Percentiles rank a stretch among this genome's conserved stretches.
Evolutionary conservation across 2,329 filamentous ascomycete species (phyloP).

Genomic region (Fusarium irregulare): DNA sequence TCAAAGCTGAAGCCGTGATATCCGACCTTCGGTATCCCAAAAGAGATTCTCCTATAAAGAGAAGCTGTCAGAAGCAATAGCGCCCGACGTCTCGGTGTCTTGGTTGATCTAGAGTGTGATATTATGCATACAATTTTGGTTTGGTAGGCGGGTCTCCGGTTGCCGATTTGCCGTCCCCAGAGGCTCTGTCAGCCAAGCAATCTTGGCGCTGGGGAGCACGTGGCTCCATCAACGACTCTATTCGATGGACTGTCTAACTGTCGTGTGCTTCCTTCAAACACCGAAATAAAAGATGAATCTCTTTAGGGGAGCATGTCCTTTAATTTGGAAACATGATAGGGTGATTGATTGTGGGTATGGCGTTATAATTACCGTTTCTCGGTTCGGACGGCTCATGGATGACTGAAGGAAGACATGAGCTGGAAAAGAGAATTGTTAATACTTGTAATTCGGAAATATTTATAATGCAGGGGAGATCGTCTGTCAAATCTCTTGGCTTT

Average conservation of each 20-base stretch:
- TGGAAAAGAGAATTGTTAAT: not conserved
- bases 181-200: slow-evolving; percentile 34
- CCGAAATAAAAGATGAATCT: slow-evolving; percentile 14
- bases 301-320: slow-evolving; percentile 11
- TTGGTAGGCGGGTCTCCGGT: slow-evolving; percentile 14
- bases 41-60: slow-evolving; percentile 5
- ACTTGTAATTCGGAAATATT: not conserved
- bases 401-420: not conserved
- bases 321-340: slow-evolving; percentile 4
- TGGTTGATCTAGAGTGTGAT: not conserved
- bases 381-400: slow-evolving; percentile 30
- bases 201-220: slow-evolving; percentile 38
- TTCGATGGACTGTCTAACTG: slow-evolving; percentile 27
- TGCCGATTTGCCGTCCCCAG: slow-evolving; percentile 38
- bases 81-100: slow-evolving; percentile 33
- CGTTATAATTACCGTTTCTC: slow-evolving; percentile 3
- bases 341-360: not conserved
- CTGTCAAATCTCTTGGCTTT: slow-evolving; percentile 17
- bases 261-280: slow-evolving; percentile 36
- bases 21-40: slow-evolving; percentile 40
- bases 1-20: slow-evolving; percentile 37
- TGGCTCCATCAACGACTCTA: slow-evolving; percentile 24
- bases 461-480: slow-evolving; percentile 18
- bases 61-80: slow-evolving; percentile 27
- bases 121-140: slow-evolving; percentile 1